Percentiles rank a stretch among this genome's conserved stretches.
Conservation (phyloP, 2,329 filamentous ascomycete genomes). For the Emergomyces africanus region DNA sequence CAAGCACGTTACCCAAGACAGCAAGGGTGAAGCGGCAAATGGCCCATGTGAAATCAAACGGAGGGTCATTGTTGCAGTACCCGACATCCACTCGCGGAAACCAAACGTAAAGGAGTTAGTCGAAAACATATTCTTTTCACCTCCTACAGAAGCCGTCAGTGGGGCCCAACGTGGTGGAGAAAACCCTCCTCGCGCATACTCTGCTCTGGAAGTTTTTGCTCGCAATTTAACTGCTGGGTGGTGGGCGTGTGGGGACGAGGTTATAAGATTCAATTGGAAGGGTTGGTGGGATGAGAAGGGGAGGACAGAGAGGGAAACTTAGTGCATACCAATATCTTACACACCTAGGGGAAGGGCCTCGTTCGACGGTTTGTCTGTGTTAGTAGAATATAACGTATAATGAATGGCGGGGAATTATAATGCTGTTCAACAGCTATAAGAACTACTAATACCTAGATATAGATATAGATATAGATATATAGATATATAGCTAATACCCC, state of each 20-base stretch:
- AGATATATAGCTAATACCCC: not conserved
- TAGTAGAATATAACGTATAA: not conserved
- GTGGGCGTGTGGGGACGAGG: slow-evolving; percentile 52
- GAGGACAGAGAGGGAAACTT: not conserved
- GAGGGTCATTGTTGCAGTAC: slow-evolving; percentile 45
- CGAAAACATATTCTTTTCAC: slow-evolving; percentile 32
- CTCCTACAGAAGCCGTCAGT: not conserved
- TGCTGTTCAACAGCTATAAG: not conserved
- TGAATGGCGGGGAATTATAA: not conserved
- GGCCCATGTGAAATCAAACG: slow-evolving; percentile 22
- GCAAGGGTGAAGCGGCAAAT: slow-evolving; percentile 10
- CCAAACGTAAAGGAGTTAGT: slow-evolving; percentile 46
- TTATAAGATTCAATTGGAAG: slow-evolving; percentile 46
- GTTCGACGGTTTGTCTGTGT: not conserved
- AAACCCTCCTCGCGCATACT: slow-evolving; percentile 23
- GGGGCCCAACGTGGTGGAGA: not conserved
- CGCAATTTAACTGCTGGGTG: slow-evolving; percentile 47
- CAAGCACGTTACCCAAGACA: slow-evolving; percentile 11
- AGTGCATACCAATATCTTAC: not conserved
- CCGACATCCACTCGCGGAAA: slow-evolving; percentile 53
- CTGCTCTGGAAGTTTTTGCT: slow-evolving; percentile 48
- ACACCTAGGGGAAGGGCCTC: not conserved
- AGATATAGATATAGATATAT: not conserved
- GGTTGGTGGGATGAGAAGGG: slow-evolving; percentile 35
- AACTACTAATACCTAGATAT: not conserved